These are phyloP conservation scores for Fusarium bactridioides DNA, from an alignment of 2,329 filamentous ascomycete genomes.

Conservation along the genomic window DNA sequence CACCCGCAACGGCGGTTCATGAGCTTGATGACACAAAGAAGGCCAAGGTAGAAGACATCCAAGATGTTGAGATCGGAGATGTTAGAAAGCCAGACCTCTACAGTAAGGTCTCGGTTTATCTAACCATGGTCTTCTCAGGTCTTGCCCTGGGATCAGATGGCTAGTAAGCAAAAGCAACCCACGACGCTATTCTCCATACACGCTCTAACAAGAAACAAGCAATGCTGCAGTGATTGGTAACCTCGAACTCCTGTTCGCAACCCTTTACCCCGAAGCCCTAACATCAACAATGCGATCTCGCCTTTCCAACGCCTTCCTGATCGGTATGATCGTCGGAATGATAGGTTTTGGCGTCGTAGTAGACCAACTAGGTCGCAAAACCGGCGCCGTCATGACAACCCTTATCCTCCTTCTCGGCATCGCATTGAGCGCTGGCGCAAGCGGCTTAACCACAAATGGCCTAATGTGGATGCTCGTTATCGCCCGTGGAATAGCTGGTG, in stretches of 20 bases:
- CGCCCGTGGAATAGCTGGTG: constrained; percentile 4
- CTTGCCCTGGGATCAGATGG: constrained; percentile 5
- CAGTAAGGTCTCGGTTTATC: neutral
- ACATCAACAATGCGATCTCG: neutral
- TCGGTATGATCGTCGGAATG: neutral
- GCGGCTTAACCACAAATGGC: neutral
- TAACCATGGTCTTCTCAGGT: neutral
- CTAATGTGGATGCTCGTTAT: constrained; percentile 9
- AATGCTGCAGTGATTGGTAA: constrained; percentile 1
- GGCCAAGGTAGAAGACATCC: neutral
- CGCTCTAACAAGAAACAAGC: neutral
- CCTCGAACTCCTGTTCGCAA: neutral
- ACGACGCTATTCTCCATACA: rapidly evolving
- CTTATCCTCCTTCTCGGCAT: neutral
- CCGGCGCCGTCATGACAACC: neutral
- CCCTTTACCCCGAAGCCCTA: neutral
- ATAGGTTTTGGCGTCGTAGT: neutral
- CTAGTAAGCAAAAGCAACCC: neutral
- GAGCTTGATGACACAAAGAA: neutral
- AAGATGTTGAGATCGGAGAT: neutral
- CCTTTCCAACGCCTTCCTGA: neutral
- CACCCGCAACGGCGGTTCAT: neutral
- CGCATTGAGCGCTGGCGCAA: neutral
- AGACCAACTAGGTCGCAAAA: constrained; percentile 6
- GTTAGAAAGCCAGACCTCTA: neutral